These are phyloP conservation scores for Bacidia rubella DNA, from an alignment of 495 filamentous ascomycete species.

Conservation along the genomic window DNA sequence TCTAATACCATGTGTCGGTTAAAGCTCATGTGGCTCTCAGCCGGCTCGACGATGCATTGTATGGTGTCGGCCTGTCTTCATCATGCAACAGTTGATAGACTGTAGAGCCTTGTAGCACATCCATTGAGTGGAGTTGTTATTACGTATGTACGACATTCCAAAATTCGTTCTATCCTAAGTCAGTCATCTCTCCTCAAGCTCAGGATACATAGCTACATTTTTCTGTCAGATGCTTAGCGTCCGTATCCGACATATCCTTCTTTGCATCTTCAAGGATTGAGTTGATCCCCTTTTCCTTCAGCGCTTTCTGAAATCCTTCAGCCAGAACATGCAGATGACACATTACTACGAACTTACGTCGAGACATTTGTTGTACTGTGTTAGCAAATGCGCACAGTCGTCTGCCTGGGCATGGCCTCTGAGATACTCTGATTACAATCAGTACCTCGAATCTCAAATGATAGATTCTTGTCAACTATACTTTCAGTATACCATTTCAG, in stretches of 20 bases:
- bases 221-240: constrained; percentile 53
- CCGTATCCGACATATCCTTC: constrained; percentile 68
- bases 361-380: constrained; percentile 70
- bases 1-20: too few relatives aligned
- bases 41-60: too few relatives aligned
- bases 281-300: constrained; percentile 78
- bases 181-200: not conserved
- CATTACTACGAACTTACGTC: constrained; percentile 39
- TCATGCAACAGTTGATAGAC: too few relatives aligned
- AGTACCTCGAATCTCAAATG: constrained; percentile 8
- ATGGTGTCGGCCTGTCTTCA: too few relatives aligned
- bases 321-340: not conserved
- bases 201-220: constrained; percentile 25
- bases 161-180: not conserved
- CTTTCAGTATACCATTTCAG: constrained; percentile 96
- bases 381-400: constrained; percentile 74
- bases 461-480: constrained; percentile 28
- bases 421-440: constrained; percentile 86
- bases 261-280: constrained; percentile 73
- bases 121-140: not conserved
- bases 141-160: not conserved
- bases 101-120: too few relatives aligned
- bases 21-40: too few relatives aligned
- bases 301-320: constrained; percentile 42
- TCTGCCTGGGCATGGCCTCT: constrained; percentile 64